These are phyloP conservation scores for Russula olivacea DNA, from an alignment of 768 basidiomycete species.

Conservation along the genomic window DNA sequence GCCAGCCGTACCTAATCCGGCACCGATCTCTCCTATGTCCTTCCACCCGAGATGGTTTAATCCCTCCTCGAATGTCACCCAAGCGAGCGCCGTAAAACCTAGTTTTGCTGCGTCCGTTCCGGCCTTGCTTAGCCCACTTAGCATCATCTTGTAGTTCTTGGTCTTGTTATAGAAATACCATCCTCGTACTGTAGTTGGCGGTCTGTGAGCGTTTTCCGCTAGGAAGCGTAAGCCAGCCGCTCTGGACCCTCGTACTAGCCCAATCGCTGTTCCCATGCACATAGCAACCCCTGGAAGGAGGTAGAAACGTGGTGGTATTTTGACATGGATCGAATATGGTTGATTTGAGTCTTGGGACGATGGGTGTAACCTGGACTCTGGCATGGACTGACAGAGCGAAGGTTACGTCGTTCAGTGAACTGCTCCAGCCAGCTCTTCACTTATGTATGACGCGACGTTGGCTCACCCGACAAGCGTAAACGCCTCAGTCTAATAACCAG, in stretches of 20 bases:
- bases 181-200: constrained; percentile 78
- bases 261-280: constrained; percentile 58
- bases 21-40: constrained; percentile 51
- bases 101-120: constrained; percentile 51
- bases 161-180: constrained; percentile 98
- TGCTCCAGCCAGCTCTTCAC: background rate
- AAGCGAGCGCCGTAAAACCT: constrained; percentile 40
- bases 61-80: constrained; percentile 47
- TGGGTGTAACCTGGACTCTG: background rate
- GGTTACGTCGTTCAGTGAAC: background rate
- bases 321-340: constrained; percentile 34
- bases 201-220: constrained; percentile 88
- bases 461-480: constrained; percentile 3
- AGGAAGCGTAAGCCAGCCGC: constrained; percentile 71
- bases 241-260: constrained; percentile 67
- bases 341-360: constrained; percentile 26
- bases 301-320: constrained; percentile 53
- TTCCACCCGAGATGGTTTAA: constrained; percentile 34
- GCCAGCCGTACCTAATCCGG: constrained; percentile 57
- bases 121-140: constrained; percentile 64
- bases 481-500: background rate
- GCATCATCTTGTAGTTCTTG: constrained; percentile 83
- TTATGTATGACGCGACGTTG: background rate
- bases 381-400: background rate
- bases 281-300: constrained; percentile 56